Base-by-base conservation (phyloP, 164 flowering plant species). In the Sedum album region DNA sequence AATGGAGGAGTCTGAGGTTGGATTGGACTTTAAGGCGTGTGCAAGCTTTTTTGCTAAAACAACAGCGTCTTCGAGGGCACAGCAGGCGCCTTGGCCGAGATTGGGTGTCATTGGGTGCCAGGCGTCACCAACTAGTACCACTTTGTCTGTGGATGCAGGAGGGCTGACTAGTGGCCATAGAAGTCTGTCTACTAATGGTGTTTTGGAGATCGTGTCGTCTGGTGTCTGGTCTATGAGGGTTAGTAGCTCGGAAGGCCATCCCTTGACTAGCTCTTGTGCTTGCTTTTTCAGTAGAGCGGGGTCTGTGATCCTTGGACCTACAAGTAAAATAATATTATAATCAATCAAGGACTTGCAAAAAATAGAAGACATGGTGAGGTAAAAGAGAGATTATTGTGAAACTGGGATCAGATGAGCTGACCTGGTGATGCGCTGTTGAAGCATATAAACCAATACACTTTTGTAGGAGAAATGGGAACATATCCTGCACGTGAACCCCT, bases 101-200 rank as follows among this genome's bases (percentile, higher is more conserved):
- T 93, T 93, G 31, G 97, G 98, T 31, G 98, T 93, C 98, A 93
- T 93, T 4, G 98, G 98, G 66, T 93, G 98, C 98, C 98, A 91
- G 11, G 98, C 98, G 78, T 93, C 98, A 14, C 98, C 97, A 0
- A 72, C 96, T 31, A 93, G 80, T 61, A 91, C 98, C n/a, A 85
- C 85, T 31, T 82, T 78, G 5, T 85, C 84, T 1, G 71, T 21
- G 65, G 90, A 86, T 53, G 83, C 90, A 0, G 84, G 74, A 42
- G 98, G 96, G 74, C 82, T 85, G 31, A 80, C 20, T 5, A 65
- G 71, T 0, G 96, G 97, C 96, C 98, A 93, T 23, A 91, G 78
- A 94, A 96, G 88, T 23, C 97, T 84, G 70, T 93, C 97, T 7
- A 81, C 89, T 1, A 93, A 75, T 0, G 93, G 91, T 4, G 93